Evolutionary conservation across 2,329 filamentous ascomycete genomes (phyloP), one percentile per base, ranked within the genome.

Genomic region (Cephalotrichum gorgonifer): DNA sequence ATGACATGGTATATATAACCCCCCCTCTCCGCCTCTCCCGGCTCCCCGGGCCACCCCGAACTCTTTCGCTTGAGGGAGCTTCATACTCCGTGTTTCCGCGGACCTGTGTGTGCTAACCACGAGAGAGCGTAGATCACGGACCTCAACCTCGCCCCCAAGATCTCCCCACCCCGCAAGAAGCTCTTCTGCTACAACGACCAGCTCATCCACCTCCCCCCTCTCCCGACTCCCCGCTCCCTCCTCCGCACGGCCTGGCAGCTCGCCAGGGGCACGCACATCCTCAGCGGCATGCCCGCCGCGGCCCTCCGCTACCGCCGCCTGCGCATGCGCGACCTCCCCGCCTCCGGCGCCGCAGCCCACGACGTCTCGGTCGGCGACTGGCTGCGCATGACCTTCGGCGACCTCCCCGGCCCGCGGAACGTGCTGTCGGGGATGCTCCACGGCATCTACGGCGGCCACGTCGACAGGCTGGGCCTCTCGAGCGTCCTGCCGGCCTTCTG

Each of bases 361-460:
- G 67, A 69, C 54, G 51, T 62, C 39, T 67, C 65, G 9, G 56
- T 69, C 27, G 57, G 61, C 8, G 60, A 68, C 15, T 70, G 64
- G 62, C 55, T 69, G 39, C 56, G 61, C 31, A 46, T 55, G 14
- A 49, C 54, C 23, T 50, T 51, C 15, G 47, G 53, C 15, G 44
- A 53, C 48, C 53, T 35, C 51, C 59, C 30, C 54, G 86, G 6
- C 79, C 80, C 14, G 74, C 93, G 56, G 90, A 94, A 57, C 48
- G 95, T 17, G 66, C 81, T 6, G 17, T 95, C 88, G 5, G 88
- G 83, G 47, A 68, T 81, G 60, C 59, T 88, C 48, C 93, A 97
- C 64, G 93, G 93, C 39, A 88, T 97, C 51, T 95, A 94, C 64
- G 93, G 90, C 22, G 93, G 93, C 5, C 86, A 96, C 64, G 79